Evolutionary conservation across 352 stramenopile genomes (phyloP).

Genomic region (Globisporangium parvum): DNA sequence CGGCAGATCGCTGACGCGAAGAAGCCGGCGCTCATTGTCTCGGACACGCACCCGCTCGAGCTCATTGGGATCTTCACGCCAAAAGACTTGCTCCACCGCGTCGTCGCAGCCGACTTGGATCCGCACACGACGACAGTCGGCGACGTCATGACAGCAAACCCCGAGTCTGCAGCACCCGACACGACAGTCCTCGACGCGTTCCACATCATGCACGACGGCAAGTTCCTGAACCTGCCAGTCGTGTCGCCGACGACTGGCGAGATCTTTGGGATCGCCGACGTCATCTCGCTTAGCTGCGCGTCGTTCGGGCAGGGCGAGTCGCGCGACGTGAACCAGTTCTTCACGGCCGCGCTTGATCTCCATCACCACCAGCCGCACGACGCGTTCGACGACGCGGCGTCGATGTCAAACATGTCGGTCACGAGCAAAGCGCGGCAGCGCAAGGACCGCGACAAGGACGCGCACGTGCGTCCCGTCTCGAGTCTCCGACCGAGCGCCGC

Average conservation of each 20-base stretch:
- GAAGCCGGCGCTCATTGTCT: constrained; percentile 75
- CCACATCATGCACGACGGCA: constrained; percentile 98
- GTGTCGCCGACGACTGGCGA: constrained; percentile 69
- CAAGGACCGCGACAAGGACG: constrained; percentile 72
- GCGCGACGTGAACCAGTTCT: constrained; percentile 72
- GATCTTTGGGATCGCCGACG: constrained; percentile 77
- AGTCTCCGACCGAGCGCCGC: constrained; percentile 72
- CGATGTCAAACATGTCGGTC: constrained; percentile 36
- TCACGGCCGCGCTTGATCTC: constrained; percentile 67
- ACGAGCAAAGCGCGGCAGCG: constrained; percentile 62
- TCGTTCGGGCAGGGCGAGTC: constrained; percentile 69
- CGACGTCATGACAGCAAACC: constrained; percentile 94
- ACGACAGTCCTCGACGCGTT: constrained; percentile 96
- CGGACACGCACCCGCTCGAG: constrained; percentile 38
- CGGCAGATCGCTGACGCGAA: constrained; percentile 72
- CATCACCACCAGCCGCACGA: constrained; percentile 33
- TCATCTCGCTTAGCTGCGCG: constrained; percentile 69
- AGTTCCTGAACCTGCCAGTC: constrained; percentile 96
- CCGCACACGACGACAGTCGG: constrained; percentile 86
- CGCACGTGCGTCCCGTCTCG: constrained; percentile 74
- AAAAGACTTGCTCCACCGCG: constrained; percentile 96
- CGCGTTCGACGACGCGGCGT: constrained; percentile 41
- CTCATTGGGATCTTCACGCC: constrained; percentile 97
- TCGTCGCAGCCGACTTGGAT: constrained; percentile 89
- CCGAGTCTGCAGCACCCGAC: constrained; percentile 90